Evolutionary conservation across 306 rosid genomes (phyloP).

Genomic region (Delonix regia): DNA sequence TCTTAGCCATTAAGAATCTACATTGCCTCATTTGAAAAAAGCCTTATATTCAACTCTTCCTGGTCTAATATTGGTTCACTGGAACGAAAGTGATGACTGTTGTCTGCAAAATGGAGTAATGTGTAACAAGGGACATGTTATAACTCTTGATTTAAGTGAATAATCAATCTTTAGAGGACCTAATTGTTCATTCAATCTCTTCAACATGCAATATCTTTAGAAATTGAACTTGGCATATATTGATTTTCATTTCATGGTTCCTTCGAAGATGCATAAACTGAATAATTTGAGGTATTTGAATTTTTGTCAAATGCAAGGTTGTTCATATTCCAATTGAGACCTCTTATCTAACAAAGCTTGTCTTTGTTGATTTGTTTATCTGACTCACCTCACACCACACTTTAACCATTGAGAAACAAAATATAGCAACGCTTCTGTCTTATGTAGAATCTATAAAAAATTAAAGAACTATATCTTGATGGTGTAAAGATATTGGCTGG

Average conservation of each 20-base stretch:
- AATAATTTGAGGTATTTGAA: not conserved
- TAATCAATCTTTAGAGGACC: not conserved
- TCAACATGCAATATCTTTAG: not conserved
- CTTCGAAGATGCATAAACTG: not conserved
- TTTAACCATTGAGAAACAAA: slow-evolving; percentile 34
- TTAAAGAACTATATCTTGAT: slow-evolving; percentile 46
- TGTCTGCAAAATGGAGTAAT: slow-evolving; percentile 45
- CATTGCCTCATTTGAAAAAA: not conserved
- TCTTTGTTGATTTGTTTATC: slow-evolving; percentile 25
- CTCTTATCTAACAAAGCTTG: slow-evolving; percentile 27
- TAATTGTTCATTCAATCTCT: not conserved
- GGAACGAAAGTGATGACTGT: slow-evolving; percentile 30
- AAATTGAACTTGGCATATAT: not conserved
- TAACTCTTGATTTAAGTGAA: not conserved
- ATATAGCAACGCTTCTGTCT: not conserved
- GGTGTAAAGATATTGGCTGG: slow-evolving; percentile 36
- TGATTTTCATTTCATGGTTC: not conserved
- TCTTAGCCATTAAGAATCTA: not conserved
- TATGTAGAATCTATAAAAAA: slow-evolving; percentile 37
- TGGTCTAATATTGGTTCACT: slow-evolving; percentile 19
- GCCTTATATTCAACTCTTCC: not conserved
- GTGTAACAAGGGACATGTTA: slow-evolving; percentile 14
- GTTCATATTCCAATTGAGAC: slow-evolving; percentile 32
- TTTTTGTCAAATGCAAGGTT: slow-evolving; percentile 27
- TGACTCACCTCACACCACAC: not conserved